Base-by-base conservation (phyloP, 2,329 filamentous ascomycete species). In the Aspergillus glaucus region DNA sequence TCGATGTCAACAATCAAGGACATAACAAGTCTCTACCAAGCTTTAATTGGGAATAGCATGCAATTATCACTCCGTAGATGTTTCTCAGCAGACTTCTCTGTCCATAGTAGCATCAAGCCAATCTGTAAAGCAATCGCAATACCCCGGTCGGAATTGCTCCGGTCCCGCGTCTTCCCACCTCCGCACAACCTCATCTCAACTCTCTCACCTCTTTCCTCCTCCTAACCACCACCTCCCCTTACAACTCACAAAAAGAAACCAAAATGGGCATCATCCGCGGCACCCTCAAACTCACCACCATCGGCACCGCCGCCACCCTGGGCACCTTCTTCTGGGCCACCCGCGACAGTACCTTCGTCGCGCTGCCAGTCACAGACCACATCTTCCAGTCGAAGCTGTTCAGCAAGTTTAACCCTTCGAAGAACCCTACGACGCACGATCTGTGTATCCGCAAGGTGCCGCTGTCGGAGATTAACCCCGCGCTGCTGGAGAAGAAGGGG, bases 381-480 rank as follows among this genome's bases (percentile, higher is more conserved):
- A 78, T 87, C 57, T 85, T 82, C 75, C 72, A 72, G 47, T 79
- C 79, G 24, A 71, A 75, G 15, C 66, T 76, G 48, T 86, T 78
- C 70, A 68, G 72, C 44, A 76, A 75, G 50, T 77, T 79, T 66
- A 89, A 88, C 59, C 79, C 81, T 1, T 74, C 78, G 39, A 68
- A 73, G 28, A 86, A 87, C 64, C 79, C 83, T 0, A 73, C 79
- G 0, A 79, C 79, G 0, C 78, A 86, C 49, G 86, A 89, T 61
- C 67, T 85, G 9, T 84, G 79, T 57, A 71, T 86, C 55, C 79
- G 81, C 55, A 76, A 75, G 32, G 75, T 88, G 0, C 81, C 84
- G 0, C 62, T 89, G 44, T 71, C 70, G 43, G 80, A 82, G 60
- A 80, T 89, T 52, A 77, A 79, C 26, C 83, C 85, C 0, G 79